phyloP scores from a whole-genome alignment of 345 rosid genomes.

The Syzygium jambos region DNA sequence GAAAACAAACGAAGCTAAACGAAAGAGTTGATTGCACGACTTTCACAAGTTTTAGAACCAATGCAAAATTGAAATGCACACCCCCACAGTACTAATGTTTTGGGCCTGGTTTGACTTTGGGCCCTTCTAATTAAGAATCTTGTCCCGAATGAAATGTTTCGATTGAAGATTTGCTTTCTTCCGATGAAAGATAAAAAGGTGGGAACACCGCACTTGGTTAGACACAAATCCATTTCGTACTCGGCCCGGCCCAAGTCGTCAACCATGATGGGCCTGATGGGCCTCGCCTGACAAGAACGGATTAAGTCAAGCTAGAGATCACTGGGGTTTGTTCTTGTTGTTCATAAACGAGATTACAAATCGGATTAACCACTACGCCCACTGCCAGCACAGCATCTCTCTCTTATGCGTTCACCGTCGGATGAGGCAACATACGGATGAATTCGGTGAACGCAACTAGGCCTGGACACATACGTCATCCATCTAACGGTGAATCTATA shows the following conservation, averaged over 20 bases:
- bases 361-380: not conserved
- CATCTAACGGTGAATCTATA: not conserved
- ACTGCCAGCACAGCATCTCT: not conserved
- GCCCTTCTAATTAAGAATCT: not conserved
- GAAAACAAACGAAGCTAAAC: no score
- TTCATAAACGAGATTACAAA: not conserved
- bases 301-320: not conserved
- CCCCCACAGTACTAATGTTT: not conserved
- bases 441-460: not conserved
- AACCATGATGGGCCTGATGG: not conserved
- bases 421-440: not conserved
- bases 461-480: no score
- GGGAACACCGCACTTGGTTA: not conserved
- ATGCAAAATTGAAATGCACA: not conserved
- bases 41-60: no score
- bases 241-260: not conserved
- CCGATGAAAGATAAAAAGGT: not conserved
- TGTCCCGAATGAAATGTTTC: not conserved
- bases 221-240: not conserved
- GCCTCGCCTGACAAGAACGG: not conserved
- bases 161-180: not conserved
- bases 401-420: not conserved
- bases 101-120: not conserved
- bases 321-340: not conserved
- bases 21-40: no score